phyloP scores from a whole-genome alignment of 2,329 filamentous ascomycete genomes.

The Coleophoma cylindrospora region DNA sequence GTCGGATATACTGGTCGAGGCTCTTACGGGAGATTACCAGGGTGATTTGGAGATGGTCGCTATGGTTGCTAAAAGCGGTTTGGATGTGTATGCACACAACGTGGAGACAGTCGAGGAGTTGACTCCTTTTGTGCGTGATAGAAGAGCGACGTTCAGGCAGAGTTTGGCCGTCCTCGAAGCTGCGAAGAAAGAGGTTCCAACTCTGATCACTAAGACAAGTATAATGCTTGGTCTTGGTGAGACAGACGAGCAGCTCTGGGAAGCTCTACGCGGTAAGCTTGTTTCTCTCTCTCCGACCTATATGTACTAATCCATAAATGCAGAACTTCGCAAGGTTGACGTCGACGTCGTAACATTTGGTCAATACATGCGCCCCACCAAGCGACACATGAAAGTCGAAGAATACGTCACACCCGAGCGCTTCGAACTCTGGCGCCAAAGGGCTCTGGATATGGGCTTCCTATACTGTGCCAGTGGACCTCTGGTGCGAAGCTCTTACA shows the following conservation, averaged over 20 bases:
- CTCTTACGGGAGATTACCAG: slow-evolving; percentile 79
- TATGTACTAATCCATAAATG: no score
- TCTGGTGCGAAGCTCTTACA: slow-evolving; percentile 90
- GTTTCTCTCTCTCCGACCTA: no score
- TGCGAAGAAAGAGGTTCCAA: slow-evolving; percentile 70
- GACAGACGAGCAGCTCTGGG: slow-evolving; percentile 79
- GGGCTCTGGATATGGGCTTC: slow-evolving; percentile 92
- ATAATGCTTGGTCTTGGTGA: slow-evolving; percentile 96
- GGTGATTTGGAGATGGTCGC: slow-evolving; percentile 85
- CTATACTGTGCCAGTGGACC: slow-evolving; percentile 93
- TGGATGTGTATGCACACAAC: slow-evolving; percentile 97
- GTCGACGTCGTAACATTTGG: slow-evolving; percentile 98
- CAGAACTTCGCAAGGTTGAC: slow-evolving; percentile 70
- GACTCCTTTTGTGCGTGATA: slow-evolving; percentile 85
- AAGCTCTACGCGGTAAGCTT: slow-evolving; percentile 62
- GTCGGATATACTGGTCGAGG: slow-evolving; percentile 73
- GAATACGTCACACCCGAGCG: slow-evolving; percentile 89
- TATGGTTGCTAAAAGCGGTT: slow-evolving; percentile 76
- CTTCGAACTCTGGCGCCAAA: slow-evolving; percentile 87
- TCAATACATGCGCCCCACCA: slow-evolving; percentile 99
- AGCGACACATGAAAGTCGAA: slow-evolving; percentile 94
- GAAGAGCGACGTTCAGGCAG: slow-evolving; percentile 84
- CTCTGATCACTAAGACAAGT: slow-evolving; percentile 95
- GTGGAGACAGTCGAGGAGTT: slow-evolving; percentile 90
- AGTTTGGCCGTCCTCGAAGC: slow-evolving; percentile 74